Evolutionary conservation across 805 yeast species (phyloP), one percentile per base, ranked within the genome.

Genomic region (Yarrowia keelungensis): DNA sequence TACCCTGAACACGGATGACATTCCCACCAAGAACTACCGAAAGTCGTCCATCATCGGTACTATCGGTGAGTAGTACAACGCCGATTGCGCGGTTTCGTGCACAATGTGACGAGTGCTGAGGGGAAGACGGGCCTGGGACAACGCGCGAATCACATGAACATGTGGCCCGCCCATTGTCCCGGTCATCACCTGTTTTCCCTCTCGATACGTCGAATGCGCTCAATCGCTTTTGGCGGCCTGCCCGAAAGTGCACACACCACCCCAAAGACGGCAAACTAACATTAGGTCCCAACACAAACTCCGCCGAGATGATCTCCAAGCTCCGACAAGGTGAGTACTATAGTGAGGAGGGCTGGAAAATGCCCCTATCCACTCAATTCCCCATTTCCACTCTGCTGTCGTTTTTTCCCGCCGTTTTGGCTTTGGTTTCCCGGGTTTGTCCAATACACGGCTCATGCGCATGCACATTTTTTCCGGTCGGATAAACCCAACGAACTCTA

Each of bases 41-140:
- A 92, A 97, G 81, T 90, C 97, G 71, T 90, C 98, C 72, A 95
- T 95, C 82, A 93, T 95, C 78, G 98, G 98, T 80, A 95, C 99
- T 75, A 95, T 95, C 81, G 99, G 80, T 76, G 69, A 61, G 78
- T 72, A 19, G 16, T 22, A 10, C 15, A 11, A 10, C 9, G n/a
- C 39, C 32, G 16, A 15, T 26, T 32, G 42, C 42, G 56, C 42
- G 26, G 26, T 16, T 19, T 36, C 11, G 8, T 3, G 38, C 19
- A 10, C n/a, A 10, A n/a, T n/a, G 14, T 11, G 64, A 32, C 64
- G 64, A 39, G 41, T 12, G 32, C 7, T 11, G 19, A 11, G 22
- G n/a, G 19, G 12, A n/a, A 12, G 5, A 12, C 11, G 15, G 43
- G 11, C 32, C 4, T 41, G 36, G 35, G 16, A 38, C 12, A 38